Percentiles rank a stretch among this genome's conserved stretches.
Evolutionary conservation across 2,329 filamentous ascomycete species (phyloP).

Genomic region (Fusarium sp.): DNA sequence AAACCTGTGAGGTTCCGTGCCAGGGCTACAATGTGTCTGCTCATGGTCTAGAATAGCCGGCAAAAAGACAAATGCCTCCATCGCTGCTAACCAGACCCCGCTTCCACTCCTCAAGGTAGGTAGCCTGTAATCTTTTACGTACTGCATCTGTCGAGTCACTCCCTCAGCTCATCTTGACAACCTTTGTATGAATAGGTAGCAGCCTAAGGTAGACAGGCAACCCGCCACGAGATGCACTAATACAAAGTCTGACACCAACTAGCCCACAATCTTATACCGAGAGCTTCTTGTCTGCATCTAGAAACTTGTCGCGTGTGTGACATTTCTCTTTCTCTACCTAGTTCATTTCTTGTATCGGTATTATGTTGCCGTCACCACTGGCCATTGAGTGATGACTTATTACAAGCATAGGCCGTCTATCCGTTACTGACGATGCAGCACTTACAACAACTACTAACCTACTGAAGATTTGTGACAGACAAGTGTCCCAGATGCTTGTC

Average conservation of each 20-base stretch:
- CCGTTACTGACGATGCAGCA: background rate
- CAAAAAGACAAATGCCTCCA: slow-evolving; percentile 4
- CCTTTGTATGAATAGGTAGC: background rate
- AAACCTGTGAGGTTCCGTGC: background rate
- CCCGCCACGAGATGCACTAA: background rate
- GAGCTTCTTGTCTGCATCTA: slow-evolving; percentile 2
- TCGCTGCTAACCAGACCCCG: slow-evolving; percentile 3
- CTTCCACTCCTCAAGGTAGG: slow-evolving; percentile 1
- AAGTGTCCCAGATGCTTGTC: background rate
- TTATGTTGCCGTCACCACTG: background rate
- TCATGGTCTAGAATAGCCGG: background rate
- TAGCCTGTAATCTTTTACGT: slow-evolving; percentile 18
- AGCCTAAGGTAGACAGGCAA: background rate
- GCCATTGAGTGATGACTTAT: background rate
- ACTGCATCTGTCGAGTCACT: background rate
- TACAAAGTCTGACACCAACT: background rate
- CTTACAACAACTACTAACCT: background rate
- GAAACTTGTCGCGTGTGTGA: slow-evolving; percentile 7
- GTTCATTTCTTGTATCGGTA: background rate
- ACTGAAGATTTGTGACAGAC: background rate
- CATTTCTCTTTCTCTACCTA: background rate
- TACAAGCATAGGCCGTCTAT: background rate
- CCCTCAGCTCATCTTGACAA: slow-evolving; percentile 10
- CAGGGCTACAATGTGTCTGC: background rate
- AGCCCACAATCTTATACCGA: background rate